Conservation (phyloP, 345 rosid genomes). For the Eucalyptus cloeziana region DNA sequence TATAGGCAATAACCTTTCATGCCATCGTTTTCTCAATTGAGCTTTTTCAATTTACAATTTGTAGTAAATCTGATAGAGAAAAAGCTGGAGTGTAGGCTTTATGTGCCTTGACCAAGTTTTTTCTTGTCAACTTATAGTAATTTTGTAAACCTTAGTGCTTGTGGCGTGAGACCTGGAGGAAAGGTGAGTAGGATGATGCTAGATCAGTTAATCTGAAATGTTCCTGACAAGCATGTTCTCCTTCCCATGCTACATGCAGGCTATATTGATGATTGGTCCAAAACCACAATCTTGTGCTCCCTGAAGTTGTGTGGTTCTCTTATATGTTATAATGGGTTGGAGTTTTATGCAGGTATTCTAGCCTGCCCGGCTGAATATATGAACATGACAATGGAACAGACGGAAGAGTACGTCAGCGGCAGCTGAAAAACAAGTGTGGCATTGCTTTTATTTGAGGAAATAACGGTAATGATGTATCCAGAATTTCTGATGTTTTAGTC, state of each 20-base stretch:
- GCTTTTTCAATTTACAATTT: too few species aligned
- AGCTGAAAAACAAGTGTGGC: slow-evolving; percentile 84
- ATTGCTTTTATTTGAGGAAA: slow-evolving; percentile 93
- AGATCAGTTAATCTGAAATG: background rate
- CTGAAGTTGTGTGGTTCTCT: background rate
- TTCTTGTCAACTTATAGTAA: too few species aligned
- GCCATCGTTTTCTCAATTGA: too few species aligned
- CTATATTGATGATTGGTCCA: background rate
- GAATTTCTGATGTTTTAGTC: too few species aligned
- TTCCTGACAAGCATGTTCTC: too few species aligned
- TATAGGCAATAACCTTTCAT: too few species aligned
- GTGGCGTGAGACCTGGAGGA: background rate
- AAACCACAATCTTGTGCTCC: background rate
- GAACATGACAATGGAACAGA: slow-evolving; percentile 94
- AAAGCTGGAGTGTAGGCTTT: too few species aligned
- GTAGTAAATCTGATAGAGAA: too few species aligned
- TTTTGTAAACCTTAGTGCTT: background rate
- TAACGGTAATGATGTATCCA: slow-evolving; percentile 35
- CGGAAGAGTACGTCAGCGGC: slow-evolving; percentile 87
- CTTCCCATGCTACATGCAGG: background rate
- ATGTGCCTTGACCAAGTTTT: too few species aligned
- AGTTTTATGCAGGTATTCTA: background rate
- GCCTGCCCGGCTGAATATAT: background rate
- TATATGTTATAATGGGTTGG: background rate
- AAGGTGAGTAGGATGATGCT: background rate